Evolutionary conservation across 1,284 basidiomycete species (phyloP).

Genomic region (Cystobasidium pallidum): DNA sequence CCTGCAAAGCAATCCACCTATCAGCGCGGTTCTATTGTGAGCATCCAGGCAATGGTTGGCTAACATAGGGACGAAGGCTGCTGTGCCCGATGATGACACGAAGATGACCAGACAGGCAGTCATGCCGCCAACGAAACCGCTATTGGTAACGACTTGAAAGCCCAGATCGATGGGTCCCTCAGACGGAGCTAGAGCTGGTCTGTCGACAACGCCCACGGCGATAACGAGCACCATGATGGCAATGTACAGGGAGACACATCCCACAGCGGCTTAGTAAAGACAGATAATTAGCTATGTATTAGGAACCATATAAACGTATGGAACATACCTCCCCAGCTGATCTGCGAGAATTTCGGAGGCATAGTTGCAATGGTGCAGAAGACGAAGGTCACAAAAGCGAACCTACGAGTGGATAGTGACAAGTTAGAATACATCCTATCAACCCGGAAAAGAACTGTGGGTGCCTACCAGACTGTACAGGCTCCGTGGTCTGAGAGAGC

Average conservation of each 20-base stretch:
- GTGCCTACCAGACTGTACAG: conserved; percentile 63
- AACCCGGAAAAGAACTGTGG: no score
- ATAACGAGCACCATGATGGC: conserved; percentile 58
- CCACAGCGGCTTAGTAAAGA: conserved; percentile 18
- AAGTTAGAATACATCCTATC: no score
- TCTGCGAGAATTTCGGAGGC: conserved; percentile 57
- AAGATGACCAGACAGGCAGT: conserved; percentile 20
- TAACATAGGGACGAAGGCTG: conserved; percentile 53
- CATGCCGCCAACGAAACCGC: conserved; percentile 35
- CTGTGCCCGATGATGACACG: conserved; percentile 49
- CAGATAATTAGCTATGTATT: no score
- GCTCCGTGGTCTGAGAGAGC: conserved; percentile 64
- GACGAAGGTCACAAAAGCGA: conserved; percentile 29
- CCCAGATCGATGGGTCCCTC: conserved; percentile 56
- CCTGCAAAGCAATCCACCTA: neutral
- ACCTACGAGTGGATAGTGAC: conserved; percentile 7
- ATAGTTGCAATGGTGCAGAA: conserved; percentile 20
- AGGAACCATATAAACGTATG: no score
- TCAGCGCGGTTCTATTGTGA: neutral
- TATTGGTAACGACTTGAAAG: conserved; percentile 40
- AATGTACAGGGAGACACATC: conserved; percentile 44
- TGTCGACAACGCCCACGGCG: conserved; percentile 61
- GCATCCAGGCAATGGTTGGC: neutral
- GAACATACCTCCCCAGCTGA: conserved; percentile 50
- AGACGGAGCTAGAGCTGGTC: conserved; percentile 58